These are phyloP conservation scores for Sporothrix dimorphospora DNA, from an alignment of 2,329 filamentous ascomycete species.

Conservation along the genomic window DNA sequence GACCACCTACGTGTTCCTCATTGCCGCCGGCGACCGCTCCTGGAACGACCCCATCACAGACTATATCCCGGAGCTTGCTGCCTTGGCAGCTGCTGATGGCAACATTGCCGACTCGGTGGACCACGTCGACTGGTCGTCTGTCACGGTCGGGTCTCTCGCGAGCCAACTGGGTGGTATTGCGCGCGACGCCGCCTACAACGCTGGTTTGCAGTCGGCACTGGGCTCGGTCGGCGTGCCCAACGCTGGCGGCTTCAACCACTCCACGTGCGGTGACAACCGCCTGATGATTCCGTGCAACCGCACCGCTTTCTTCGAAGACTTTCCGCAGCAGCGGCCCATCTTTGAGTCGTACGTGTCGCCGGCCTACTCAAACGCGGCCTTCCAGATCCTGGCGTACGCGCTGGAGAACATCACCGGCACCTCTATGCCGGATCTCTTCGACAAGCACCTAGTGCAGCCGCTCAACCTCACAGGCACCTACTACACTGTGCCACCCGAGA, in stretches of 20 bases:
- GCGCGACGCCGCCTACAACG: conserved; percentile 25
- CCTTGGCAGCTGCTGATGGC: neutral
- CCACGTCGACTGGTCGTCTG: conserved; percentile 16
- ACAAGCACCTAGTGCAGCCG: conserved; percentile 39
- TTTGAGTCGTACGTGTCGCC: conserved; percentile 42
- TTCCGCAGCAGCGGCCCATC: conserved; percentile 40
- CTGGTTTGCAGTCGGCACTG: neutral
- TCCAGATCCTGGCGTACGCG: conserved; percentile 44
- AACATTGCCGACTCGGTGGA: neutral
- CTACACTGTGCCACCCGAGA: conserved; percentile 33
- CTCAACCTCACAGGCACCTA: conserved; percentile 41
- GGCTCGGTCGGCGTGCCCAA: conserved; percentile 6
- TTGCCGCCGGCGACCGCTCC: conserved; percentile 33
- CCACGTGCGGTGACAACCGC: conserved; percentile 19
- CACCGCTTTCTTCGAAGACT: conserved; percentile 34
- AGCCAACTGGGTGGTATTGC: conserved; percentile 35
- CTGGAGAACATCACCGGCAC: conserved; percentile 46
- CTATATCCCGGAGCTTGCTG: conserved; percentile 37
- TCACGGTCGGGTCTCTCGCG: conserved; percentile 36
- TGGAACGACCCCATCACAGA: conserved; percentile 38
- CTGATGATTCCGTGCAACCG: conserved; percentile 22
- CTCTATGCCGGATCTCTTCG: conserved; percentile 38
- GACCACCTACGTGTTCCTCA: conserved; percentile 38
- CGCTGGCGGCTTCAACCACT: conserved; percentile 14
- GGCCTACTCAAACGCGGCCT: conserved; percentile 45